Percentiles rank a stretch among this genome's conserved stretches.
Evolutionary conservation across 106 monocot genomes (phyloP).

Genomic region (Narthecium ossifragum): DNA sequence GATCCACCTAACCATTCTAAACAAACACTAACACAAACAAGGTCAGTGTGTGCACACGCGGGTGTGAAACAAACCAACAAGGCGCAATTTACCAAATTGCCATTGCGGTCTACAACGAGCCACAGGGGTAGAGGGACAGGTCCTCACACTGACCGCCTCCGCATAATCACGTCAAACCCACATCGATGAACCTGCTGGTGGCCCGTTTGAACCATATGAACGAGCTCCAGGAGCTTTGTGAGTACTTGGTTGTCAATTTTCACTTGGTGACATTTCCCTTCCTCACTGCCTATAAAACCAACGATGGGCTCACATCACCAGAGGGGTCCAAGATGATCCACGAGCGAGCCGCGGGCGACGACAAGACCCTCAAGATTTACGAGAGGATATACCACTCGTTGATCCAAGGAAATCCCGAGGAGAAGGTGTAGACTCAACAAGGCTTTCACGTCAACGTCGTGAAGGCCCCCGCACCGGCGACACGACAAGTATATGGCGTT

Average conservation of each 20-base stretch:
- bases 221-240: constrained; percentile 54
- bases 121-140: too few relatives aligned
- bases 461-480: too few relatives aligned
- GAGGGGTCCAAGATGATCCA: constrained; percentile 61
- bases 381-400: constrained; percentile 64
- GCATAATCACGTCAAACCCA: constrained; percentile 74
- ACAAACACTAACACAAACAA: too few relatives aligned
- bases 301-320: constrained; percentile 45
- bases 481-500: too few relatives aligned
- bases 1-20: too few relatives aligned
- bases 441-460: too few relatives aligned
- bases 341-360: constrained; percentile 45
- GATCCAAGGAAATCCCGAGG: constrained; percentile 62
- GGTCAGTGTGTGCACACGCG: too few relatives aligned
- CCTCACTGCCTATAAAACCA: constrained; percentile 46
- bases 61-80: too few relatives aligned
- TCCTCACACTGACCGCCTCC: too few relatives aligned
- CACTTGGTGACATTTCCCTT: constrained; percentile 57
- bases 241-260: constrained; percentile 48
- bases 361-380: constrained; percentile 50
- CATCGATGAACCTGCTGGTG: constrained; percentile 55
- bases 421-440: too few relatives aligned
- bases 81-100: too few relatives aligned
- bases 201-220: constrained; percentile 92
- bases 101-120: too few relatives aligned